Conservation (phyloP, 768 basidiomycete genomes). For the Coprinellus aureogranulatus region DNA sequence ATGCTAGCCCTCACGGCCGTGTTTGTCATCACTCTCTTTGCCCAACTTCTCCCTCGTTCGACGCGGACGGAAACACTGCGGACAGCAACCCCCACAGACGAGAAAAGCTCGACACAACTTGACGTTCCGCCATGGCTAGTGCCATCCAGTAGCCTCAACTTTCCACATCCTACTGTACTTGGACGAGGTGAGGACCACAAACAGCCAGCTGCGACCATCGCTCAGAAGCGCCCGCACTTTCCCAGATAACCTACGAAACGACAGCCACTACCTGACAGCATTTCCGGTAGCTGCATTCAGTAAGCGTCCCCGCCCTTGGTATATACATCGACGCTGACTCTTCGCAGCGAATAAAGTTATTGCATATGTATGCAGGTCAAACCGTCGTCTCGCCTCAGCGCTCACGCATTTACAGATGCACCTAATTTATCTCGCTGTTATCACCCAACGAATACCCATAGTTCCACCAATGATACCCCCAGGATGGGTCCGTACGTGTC, state of each 20-base stretch:
- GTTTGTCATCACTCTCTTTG: background rate
- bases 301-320: background rate
- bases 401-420: background rate
- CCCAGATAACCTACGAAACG: background rate
- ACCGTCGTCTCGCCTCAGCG: background rate
- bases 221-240: background rate
- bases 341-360: background rate
- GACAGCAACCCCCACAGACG: background rate
- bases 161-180: background rate
- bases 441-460: background rate
- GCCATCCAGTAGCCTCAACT: background rate
- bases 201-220: no score
- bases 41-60: background rate
- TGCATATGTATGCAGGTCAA: background rate
- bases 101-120: background rate
- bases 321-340: background rate
- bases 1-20: background rate
- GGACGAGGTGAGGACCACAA: background rate
- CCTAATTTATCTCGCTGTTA: background rate
- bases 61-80: background rate
- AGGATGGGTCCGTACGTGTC: constrained; percentile 1
- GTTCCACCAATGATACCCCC: background rate
- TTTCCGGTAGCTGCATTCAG: background rate
- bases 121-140: background rate
- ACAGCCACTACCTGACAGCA: background rate